phyloP scores from a whole-genome alignment of 2,329 filamentous ascomycete species.

The Tolypocladium ophioglossoides region DNA sequence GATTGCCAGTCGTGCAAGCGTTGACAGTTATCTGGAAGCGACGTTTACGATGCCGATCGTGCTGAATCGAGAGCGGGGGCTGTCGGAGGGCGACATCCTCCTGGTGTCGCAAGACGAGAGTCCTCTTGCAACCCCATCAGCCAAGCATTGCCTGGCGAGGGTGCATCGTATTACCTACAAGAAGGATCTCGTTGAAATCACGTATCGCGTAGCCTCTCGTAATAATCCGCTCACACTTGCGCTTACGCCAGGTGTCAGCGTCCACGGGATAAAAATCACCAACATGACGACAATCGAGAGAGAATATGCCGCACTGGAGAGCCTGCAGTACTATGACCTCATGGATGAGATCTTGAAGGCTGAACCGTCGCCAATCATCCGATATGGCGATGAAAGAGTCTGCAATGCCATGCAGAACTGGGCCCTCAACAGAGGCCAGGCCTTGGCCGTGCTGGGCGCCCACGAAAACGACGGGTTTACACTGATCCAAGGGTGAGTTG shows the following conservation, averaged over 20 bases:
- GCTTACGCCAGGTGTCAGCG: slow-evolving; percentile 57
- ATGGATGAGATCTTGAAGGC: slow-evolving; percentile 86
- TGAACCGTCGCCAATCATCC: slow-evolving; percentile 78
- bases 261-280: slow-evolving; percentile 74
- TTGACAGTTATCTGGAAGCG: slow-evolving; percentile 89
- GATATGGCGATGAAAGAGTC: slow-evolving; percentile 66
- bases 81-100: slow-evolving; percentile 81
- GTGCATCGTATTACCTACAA: slow-evolving; percentile 74
- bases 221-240: slow-evolving; percentile 50
- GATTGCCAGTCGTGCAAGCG: slow-evolving; percentile 74
- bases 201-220: slow-evolving; percentile 68
- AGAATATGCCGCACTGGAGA: slow-evolving; percentile 86
- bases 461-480: slow-evolving; percentile 96
- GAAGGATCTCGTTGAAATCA: slow-evolving; percentile 70
- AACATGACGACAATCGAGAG: slow-evolving; percentile 92
- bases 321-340: slow-evolving; percentile 88
- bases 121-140: slow-evolving; percentile 54
- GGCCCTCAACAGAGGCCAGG: slow-evolving; percentile 77
- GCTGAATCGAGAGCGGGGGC: slow-evolving; percentile 59
- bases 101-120: slow-evolving; percentile 66
- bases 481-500: slow-evolving; percentile 72
- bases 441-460: slow-evolving; percentile 82
- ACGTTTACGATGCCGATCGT: slow-evolving; percentile 67
- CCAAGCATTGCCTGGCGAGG: slow-evolving; percentile 76
- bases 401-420: slow-evolving; percentile 64